A percentile compares a stretch with the other conserved stretches of the same genome.
phyloP scores from a whole-genome alignment of 257 asterid species.

The Fraxinus excelsior region DNA sequence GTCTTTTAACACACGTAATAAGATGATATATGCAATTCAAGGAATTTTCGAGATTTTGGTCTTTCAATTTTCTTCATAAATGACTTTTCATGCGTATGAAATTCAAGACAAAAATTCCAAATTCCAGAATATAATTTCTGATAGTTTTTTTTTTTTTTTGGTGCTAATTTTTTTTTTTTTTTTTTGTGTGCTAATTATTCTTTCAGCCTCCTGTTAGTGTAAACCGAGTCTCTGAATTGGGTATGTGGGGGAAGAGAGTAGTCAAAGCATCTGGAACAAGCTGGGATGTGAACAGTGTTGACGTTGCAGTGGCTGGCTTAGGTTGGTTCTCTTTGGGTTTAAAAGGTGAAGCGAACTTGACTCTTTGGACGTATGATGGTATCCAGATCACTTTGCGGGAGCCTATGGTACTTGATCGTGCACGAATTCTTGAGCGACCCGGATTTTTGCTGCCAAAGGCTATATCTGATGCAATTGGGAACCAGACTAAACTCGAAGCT shows the following conservation, averaged over 20 bases:
- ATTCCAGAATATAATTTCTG: not conserved
- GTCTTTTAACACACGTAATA: not conserved
- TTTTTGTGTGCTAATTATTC: not conserved
- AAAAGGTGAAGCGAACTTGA: constrained; percentile 82
- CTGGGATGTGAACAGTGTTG: constrained; percentile 81
- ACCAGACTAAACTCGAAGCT: constrained; percentile 65
- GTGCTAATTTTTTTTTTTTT: not conserved
- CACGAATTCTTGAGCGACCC: constrained; percentile 73
- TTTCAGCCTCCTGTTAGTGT: constrained; percentile 45
- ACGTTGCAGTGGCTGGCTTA: constrained; percentile 78
- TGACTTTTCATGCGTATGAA: not conserved
- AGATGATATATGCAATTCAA: not conserved
- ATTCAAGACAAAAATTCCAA: not conserved
- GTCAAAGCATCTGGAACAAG: not conserved
- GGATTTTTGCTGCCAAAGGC: constrained; percentile 95
- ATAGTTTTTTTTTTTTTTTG: not conserved
- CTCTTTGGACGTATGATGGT: constrained; percentile 75
- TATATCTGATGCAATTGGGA: constrained; percentile 78
- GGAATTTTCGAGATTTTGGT: not conserved
- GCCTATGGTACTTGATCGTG: constrained; percentile 88
- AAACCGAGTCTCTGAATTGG: not conserved
- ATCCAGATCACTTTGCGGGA: constrained; percentile 62
- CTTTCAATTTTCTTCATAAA: not conserved
- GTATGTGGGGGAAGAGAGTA: constrained; percentile 16
- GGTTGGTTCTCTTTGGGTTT: constrained; percentile 90